Conservation (phyloP, 23 red algal species). For the Agarophyton chilense region DNA sequence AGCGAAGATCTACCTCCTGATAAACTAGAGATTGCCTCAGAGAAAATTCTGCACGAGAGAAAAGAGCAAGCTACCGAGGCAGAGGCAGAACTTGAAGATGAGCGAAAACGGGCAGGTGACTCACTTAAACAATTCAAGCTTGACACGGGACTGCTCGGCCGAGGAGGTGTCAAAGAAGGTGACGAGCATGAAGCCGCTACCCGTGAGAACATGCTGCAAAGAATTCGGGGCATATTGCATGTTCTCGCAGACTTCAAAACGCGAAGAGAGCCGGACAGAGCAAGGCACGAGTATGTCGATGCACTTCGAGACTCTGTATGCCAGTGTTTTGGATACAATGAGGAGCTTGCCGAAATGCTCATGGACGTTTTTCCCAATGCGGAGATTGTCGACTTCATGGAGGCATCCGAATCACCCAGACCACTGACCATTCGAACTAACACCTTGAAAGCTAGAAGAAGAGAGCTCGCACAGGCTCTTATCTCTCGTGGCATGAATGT, state of each 20-base stretch:
- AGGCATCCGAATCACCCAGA: constrained; percentile 91
- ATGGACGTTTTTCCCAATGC: constrained; percentile 84
- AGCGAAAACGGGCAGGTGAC: constrained; percentile 21
- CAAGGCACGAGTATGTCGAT: constrained; percentile 69
- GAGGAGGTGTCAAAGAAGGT: constrained; percentile 15
- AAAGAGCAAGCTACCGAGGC: constrained; percentile 52
- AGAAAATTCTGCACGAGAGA: constrained; percentile 36
- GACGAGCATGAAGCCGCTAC: constrained; percentile 25
- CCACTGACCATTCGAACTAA: constrained; percentile 95
- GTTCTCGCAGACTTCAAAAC: constrained; percentile 76
- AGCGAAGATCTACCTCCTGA: constrained; percentile 28
- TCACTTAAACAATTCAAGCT: constrained; percentile 34
- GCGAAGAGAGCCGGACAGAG: constrained; percentile 23
- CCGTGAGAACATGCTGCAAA: constrained; percentile 53
- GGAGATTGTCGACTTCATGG: constrained; percentile 92
- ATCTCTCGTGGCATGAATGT: constrained; percentile 97
- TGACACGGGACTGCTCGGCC: constrained; percentile 19
- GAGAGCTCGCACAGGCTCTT: constrained; percentile 91
- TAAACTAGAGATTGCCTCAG: constrained; percentile 53
- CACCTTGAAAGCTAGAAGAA: constrained; percentile 78
- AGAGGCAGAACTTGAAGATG: constrained; percentile 58
- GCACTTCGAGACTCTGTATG: constrained; percentile 59
- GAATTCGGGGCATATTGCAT: constrained; percentile 58
- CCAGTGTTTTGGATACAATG: constrained; percentile 73
- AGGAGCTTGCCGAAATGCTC: constrained; percentile 74